Evolutionary conservation across 768 basidiomycete genomes (phyloP).

Genomic region (Mycena leptocephala): DNA sequence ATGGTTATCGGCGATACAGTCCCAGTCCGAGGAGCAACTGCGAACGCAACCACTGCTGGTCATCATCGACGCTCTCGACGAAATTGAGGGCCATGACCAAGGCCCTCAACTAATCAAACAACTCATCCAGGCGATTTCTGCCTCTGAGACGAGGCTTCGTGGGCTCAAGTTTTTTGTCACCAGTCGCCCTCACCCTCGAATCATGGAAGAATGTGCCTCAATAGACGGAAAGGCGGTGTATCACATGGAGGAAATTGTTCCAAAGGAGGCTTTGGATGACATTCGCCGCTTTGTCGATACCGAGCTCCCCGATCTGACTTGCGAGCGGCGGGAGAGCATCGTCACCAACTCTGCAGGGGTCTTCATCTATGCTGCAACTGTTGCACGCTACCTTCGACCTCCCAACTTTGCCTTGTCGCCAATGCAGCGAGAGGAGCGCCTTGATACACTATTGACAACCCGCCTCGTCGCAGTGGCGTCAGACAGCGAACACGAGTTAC

Average conservation of each 20-base stretch:
- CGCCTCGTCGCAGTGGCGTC: not conserved
- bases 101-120: not conserved
- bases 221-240: not conserved
- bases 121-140: not conserved
- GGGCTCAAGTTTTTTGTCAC: slow-evolving; percentile 10
- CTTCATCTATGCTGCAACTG: slow-evolving; percentile 16
- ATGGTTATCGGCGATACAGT: slow-evolving; percentile 3
- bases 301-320: not conserved
- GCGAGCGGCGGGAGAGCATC: not conserved
- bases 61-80: not conserved
- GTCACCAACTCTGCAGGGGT: not conserved
- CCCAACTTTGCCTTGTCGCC: not conserved
- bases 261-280: not conserved
- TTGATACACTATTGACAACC: too few species aligned
- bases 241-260: not conserved
- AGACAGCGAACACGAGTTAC: not conserved
- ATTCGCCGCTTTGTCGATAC: not conserved
- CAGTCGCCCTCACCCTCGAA: slow-evolving; percentile 1
- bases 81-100: too few species aligned
- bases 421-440: not conserved
- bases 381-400: not conserved
- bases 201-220: not conserved
- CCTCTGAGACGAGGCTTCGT: not conserved
- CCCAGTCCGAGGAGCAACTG: too few species aligned
- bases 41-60: too few species aligned